Evolutionary conservation across 2,329 filamentous ascomycete species (phyloP), one percentile per base, ranked within the genome.

Genomic region (Blumeriella jaapii): DNA sequence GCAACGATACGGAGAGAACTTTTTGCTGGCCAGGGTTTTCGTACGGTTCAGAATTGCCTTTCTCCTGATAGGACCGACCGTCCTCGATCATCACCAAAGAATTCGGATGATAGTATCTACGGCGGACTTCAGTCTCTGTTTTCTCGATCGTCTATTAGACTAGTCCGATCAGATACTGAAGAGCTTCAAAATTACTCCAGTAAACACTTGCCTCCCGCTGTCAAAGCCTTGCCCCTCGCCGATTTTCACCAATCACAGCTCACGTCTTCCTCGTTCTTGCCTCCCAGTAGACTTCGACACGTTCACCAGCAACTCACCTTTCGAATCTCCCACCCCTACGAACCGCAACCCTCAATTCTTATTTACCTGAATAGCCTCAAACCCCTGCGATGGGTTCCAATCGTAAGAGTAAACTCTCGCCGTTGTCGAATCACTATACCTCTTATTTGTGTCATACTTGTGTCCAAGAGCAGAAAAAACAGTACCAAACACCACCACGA

Each of bases 331-430:
- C 6, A 15, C 23, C 11, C 8, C 16, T 18, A 9, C 31, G 6
- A 27, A 4, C 3, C 9, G 23, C 29, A 13, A 5, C 10, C 17
- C 23, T 27, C 20, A 29, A 18, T 24, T n/a, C 11, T 23, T 16
- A 12, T 23, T 29, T 18, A 12, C n/a, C 18, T 14, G 7, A 19
- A 22, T n/a, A n/a, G n/a, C n/a, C n/a, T n/a, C n/a, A n/a, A n/a
- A n/a, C n/a, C n/a, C n/a, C n/a, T n/a, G 18, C 30, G 28, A 41
- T 41, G 39, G 34, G 30, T 17, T 31, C 39, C 13, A 36, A 41
- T 17, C 14, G 39, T 41, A 38, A 38, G 34, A 31, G 25, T 17
- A 35, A 8, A 12, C 18, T 29, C 29, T 32, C 12, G 31, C 27
- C 34, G 29, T n/a, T n/a, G n/a, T 31, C 39, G 34, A 38, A 26